Evolutionary conservation across 805 yeast genomes (phyloP).

Genomic region (Ogataea paradorogensis): DNA sequence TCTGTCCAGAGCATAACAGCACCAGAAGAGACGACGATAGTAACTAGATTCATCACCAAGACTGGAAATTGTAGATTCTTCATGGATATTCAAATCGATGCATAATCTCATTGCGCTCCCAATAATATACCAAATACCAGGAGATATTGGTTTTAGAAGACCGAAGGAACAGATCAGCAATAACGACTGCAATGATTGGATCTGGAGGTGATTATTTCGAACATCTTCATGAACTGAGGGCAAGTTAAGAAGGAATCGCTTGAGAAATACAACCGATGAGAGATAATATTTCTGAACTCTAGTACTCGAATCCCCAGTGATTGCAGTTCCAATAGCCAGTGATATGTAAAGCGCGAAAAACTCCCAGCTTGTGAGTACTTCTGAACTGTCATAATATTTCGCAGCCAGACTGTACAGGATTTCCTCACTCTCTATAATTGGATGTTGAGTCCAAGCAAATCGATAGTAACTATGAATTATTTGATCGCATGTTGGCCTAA

Average conservation of each 20-base stretch:
- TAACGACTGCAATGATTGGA: conserved; percentile 40
- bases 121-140: conserved; percentile 47
- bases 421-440: conserved; percentile 13
- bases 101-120: conserved; percentile 43
- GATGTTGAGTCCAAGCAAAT: conserved; percentile 24
- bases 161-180: conserved; percentile 40
- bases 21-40: conserved; percentile 41
- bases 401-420: conserved; percentile 5
- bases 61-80: conserved; percentile 26
- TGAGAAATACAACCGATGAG: conserved; percentile 14
- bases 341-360: conserved; percentile 12
- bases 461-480: conserved; percentile 16
- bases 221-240: not conserved
- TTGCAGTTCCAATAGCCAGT: conserved; percentile 20
- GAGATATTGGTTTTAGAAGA: conserved; percentile 44
- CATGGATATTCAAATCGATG: conserved; percentile 45
- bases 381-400: conserved; percentile 3
- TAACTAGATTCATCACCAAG: conserved; percentile 3
- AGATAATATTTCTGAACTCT: conserved; percentile 11
- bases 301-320: conserved; percentile 17
- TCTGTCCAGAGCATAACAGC: conserved; percentile 44
- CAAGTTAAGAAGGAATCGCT: conserved; percentile 13
- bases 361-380: conserved; percentile 11
- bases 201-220: conserved; percentile 11
- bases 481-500: conserved; percentile 6